Evolutionary conservation across 2,329 filamentous ascomycete genomes (phyloP).

Genomic region (Aspergillus piperis): DNA sequence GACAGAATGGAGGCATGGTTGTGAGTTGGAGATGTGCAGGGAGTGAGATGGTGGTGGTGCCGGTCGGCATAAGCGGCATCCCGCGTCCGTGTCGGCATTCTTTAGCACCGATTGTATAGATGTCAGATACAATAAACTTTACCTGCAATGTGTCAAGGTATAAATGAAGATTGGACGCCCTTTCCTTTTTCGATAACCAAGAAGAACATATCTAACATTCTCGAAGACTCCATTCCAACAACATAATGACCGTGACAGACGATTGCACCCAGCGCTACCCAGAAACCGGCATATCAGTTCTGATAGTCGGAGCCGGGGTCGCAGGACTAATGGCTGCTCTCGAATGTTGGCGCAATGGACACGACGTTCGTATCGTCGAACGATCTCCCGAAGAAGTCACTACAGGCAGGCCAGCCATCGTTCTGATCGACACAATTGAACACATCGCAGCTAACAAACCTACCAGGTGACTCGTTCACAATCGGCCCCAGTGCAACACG

Average conservation of each 20-base stretch:
- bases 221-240: not conserved
- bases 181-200: not conserved
- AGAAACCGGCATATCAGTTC: constrained; percentile 21
- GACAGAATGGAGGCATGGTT: not conserved
- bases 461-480: constrained; percentile 11
- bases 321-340: constrained; percentile 29
- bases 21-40: not conserved
- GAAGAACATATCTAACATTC: not conserved
- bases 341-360: constrained; percentile 33
- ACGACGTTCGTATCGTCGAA: constrained; percentile 29
- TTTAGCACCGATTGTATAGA: constrained; percentile 1
- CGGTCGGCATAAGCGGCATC: not conserved
- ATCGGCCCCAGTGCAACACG: constrained; percentile 16
- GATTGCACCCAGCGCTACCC: constrained; percentile 14
- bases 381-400: constrained; percentile 9
- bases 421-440: too few species aligned
- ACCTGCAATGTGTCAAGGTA: not conserved
- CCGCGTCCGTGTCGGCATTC: constrained; percentile 2
- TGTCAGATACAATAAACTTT: not conserved
- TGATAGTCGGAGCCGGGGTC: constrained; percentile 32
- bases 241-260: not conserved
- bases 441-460: not conserved
- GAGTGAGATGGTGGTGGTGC: not conserved
- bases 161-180: not conserved
- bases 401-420: not conserved